Evolutionary conservation across 164 flowering plant genomes (phyloP), one percentile per base, ranked within the genome.

Genomic region (Magnolia kwangsiensis): DNA sequence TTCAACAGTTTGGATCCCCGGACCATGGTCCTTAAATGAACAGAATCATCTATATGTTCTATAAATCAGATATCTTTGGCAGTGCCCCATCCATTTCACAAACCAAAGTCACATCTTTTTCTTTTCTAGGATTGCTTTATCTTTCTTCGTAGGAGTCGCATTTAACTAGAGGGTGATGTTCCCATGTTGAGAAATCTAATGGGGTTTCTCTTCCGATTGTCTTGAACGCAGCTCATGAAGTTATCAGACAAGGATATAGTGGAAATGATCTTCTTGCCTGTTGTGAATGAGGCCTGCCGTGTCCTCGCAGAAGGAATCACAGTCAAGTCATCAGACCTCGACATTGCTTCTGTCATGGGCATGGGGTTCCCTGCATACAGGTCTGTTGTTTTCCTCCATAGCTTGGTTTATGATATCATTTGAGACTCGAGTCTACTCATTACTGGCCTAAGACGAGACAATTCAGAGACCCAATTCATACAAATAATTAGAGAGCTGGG

Each of bases 321-420:
- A 29, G 93, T 91, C 29, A 92, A 90, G 83, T 91, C 98, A 68
- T 81, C 97, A 29, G 98, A 96, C 81, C 94, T 96, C n/a, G 99
- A 96, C 80, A 85, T 96, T 73, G 87, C 97, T 7, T 76, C 91
- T 67, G 87, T 96, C 21, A 88, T 94, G 92, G 99, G 99, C 74
- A 92, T 94, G 96, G 96, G 98, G 6, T 96, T 96, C 77, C 99
- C 99, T 64, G 87, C 97, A 61, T 96, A 94, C 89, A 88, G 98
- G 99, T 94, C 31, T 9, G 78, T 82, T 16, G 0, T 61, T 67
- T 19, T 45, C 50, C 20, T 70, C 51, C 29, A 61, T 63, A 19
- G 65, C 45, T 37, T 37, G 45, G 45, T 37, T 37, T 37, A 37
- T 0, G 45, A 5, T 37, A 37, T 37, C 45, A 37, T 37, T 37